Base-by-base conservation (phyloP, 805 yeast genomes). In the Citeromyces matritensis region DNA sequence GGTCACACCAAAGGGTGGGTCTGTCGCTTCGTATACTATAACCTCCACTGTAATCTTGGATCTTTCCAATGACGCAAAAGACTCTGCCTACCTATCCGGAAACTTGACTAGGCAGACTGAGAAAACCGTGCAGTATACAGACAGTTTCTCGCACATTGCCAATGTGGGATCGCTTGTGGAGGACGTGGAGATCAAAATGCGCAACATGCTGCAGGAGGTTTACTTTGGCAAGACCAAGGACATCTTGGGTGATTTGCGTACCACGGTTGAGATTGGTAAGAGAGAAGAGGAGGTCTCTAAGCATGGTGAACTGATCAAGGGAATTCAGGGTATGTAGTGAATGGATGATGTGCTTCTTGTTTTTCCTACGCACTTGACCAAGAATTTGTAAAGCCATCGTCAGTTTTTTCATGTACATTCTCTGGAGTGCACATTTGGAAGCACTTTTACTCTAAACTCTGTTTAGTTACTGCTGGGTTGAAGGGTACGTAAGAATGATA, bases 151-250 rank as follows among this genome's bases (percentile, higher is more conserved):
- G n/a, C 96, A 91, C 49, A 67, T 88, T 31, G 73, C 85, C 23
- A 86, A 86, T 47, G 57, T 88, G 37, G 98, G 98, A 21, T 60
- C 79, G 3, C 51, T 85, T 39, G 69, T 91, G 9, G 98, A 88
- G 54, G 94, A 83, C 38, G 66, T 82, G 27, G 98, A 88, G 57
- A 73, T 78, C 37, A 83, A 79, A 49, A 60, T 88, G 58, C 70
- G 98, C 53, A 82, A 81, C 43, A 60, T 81, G 60, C 63, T 88
- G 39, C 94, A 88, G 51, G 94, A 84, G 39, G 96, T 88, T 17
- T 88, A 88, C 51, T 88, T 88, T 48, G 96, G 94, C 44, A 88
- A 88, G 59, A 82, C 95, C 12, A 74, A 82, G 46, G 95, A 88
- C 47, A 77, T 91, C 31, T 62, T 86, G 29, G 76, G 80, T 17